phyloP scores from a whole-genome alignment of 1,284 basidiomycete species.

The Trametes pubescens region DNA sequence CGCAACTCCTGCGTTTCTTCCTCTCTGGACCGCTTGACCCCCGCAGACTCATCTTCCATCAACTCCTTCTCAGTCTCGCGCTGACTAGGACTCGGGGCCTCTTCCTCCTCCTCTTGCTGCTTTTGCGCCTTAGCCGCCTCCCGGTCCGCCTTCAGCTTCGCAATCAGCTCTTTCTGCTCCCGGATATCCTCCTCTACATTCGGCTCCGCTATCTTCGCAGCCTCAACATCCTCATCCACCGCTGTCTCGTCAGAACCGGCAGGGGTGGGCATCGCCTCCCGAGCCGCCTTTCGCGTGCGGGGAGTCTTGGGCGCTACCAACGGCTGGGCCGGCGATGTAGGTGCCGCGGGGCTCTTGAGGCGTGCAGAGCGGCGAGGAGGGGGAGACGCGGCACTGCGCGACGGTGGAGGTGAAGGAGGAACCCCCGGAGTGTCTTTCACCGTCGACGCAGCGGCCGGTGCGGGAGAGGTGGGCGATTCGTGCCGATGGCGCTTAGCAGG shows the following conservation, averaged over 20 bases:
- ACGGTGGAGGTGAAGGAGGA: conserved; percentile 38
- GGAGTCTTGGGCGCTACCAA: conserved; percentile 47
- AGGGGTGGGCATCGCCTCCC: conserved; percentile 53
- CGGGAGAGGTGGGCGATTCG: conserved; percentile 54
- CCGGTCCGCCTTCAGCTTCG: conserved; percentile 66
- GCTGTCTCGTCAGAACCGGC: conserved; percentile 66
- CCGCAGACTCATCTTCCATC: conserved; percentile 32
- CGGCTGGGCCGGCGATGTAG: conserved; percentile 44
- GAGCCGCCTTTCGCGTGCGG: conserved; percentile 47
- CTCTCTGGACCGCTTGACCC: conserved; percentile 59
- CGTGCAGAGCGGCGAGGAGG: conserved; percentile 58
- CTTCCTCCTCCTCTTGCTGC: conserved; percentile 30
- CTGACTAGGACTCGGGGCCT: conserved; percentile 23
- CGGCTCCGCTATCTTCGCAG: conserved; percentile 62
- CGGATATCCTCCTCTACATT: conserved; percentile 72
- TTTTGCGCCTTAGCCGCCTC: conserved; percentile 39
- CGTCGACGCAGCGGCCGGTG: conserved; percentile 18
- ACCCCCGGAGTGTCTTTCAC: conserved; percentile 29
- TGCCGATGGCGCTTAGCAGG: conserved; percentile 74
- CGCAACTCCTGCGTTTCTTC: conserved; percentile 57
- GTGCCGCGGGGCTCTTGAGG: conserved; percentile 52
- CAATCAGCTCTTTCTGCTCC: conserved; percentile 77
- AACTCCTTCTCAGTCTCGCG: conserved; percentile 37
- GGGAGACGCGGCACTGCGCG: conserved; percentile 34
- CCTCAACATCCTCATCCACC: conserved; percentile 66